Percentiles rank a stretch among this genome's conserved stretches.
Conservation (phyloP, 371 early-diverging fungal genomes). For the Mucor mucedo region DNA sequence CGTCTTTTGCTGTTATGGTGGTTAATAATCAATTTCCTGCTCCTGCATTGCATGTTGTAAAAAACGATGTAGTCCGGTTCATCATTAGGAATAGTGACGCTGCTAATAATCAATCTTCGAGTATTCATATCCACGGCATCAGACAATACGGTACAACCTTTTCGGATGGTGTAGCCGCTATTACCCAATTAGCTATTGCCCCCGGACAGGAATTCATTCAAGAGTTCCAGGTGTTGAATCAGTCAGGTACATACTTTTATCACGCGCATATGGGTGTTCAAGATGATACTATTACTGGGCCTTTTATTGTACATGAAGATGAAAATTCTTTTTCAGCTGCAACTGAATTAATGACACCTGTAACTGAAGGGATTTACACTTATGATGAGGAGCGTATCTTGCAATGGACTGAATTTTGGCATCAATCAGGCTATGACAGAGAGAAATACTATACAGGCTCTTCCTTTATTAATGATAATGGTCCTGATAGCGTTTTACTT, state of each 20-base stretch:
- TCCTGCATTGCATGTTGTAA: constrained; percentile 43
- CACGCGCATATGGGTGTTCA: constrained; percentile 53
- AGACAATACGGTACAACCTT: constrained; percentile 38
- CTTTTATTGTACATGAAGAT: constrained; percentile 54
- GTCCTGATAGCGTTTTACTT: constrained; percentile 36
- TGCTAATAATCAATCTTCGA: constrained; percentile 23
- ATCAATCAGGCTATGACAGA: constrained; percentile 24
- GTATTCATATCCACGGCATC: constrained; percentile 53
- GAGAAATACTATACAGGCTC: constrained; percentile 27
- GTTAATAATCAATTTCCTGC: constrained; percentile 54
- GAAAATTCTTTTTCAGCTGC: constrained; percentile 20
- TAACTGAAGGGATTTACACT: constrained; percentile 31
- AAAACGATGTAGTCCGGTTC: constrained; percentile 44
- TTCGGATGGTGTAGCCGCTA: constrained; percentile 62
- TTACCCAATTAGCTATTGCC: constrained; percentile 59
- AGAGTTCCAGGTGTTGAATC: constrained; percentile 42
- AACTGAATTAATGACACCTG: neutral
- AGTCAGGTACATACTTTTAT: constrained; percentile 60
- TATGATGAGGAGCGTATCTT: constrained; percentile 55
- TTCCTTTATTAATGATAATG: constrained; percentile 23
- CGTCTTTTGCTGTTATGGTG: constrained; percentile 14
- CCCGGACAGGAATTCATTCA: constrained; percentile 53
- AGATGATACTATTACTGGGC: constrained; percentile 53
- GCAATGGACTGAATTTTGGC: constrained; percentile 55
- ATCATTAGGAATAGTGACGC: constrained; percentile 34